These are phyloP conservation scores for Termitomyces sp. DNA, from an alignment of 768 basidiomycete species.

Conservation along the genomic window DNA sequence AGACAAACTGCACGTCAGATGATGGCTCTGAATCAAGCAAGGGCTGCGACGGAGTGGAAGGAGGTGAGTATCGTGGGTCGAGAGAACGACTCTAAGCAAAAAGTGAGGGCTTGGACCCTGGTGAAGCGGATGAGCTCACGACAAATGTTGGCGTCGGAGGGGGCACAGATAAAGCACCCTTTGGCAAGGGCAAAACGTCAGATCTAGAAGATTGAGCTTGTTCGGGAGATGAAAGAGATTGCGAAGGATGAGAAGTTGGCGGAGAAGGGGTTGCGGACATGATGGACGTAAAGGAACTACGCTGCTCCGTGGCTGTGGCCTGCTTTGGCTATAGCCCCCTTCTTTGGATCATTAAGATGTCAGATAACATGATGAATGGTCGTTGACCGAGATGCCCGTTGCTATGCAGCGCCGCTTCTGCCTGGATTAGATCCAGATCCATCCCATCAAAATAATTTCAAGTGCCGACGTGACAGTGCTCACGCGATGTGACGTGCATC, in stretches of 20 bases:
- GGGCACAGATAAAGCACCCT: constrained; percentile 14
- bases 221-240: background rate
- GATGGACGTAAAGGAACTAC: background rate
- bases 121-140: background rate
- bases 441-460: background rate
- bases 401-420: background rate
- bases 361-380: background rate
- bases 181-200: constrained; percentile 10
- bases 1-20: constrained; percentile 18
- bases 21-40: constrained; percentile 11
- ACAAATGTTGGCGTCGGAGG: constrained; percentile 3
- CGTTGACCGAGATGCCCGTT: background rate
- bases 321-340: background rate
- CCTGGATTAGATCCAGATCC: no score
- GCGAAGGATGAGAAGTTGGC: background rate
- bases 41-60: constrained; percentile 12
- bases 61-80: constrained; percentile 9
- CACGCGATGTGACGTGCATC: constrained; percentile 16
- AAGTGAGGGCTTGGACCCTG: background rate
- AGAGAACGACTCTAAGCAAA: constrained; percentile 2
- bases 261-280: background rate
- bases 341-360: background rate
- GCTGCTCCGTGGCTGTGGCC: background rate
- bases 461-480: constrained; percentile 7
- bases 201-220: background rate